Base-by-base conservation (phyloP, 176 grass and related monocot species). In the Saccharum spontaneum region DNA sequence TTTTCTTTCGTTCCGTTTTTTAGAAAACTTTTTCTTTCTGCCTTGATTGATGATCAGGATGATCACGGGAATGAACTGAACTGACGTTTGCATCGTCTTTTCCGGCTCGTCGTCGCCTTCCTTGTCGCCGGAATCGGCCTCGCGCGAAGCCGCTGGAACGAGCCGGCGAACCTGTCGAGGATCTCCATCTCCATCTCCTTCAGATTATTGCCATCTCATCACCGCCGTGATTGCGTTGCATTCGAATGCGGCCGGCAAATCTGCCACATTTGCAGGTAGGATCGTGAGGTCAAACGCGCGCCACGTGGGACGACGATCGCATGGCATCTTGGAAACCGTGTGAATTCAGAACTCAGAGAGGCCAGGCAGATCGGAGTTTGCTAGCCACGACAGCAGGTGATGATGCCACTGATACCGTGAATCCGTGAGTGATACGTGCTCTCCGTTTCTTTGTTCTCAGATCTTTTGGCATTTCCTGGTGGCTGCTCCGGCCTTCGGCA, bases 391-490 rank as follows among this genome's bases (percentile, higher is more conserved):
- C 52, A 39, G 14, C 38, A 69, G 75, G 39, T 15, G 22, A 20
- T 54, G 50, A 18, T 54, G 50, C 17, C 5, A 17, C 17, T 72
- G 71, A 48, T 70, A 23, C 66, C 28, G 65, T 45, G 38, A 43
- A 13, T 6, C 40, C 22, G 43, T 61, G 75, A 71, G 4, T 6
- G 48, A 17, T 59, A 59, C 50, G 23, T 73, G 70, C 16, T 68
- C 17, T 2, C 18, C 43, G 16, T 4, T n/a, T 1, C 3, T 62
- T 11, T 61, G 22, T 3, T 12, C 54, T 73, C 44, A 83, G 84
- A 86, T 83, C 79, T 80, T 33, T 80, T 83, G 84, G 80, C 79
- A 73, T 79, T 83, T 78, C 80, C 62, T 90, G 67, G 44, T 2
- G 59, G 23, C 59, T 26, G 59, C n/a, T 62, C 59, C 59, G 59